Base-by-base conservation (phyloP, 225 moss, liverwort and hornwort genomes). In the Antitrichia curtipendula region DNA sequence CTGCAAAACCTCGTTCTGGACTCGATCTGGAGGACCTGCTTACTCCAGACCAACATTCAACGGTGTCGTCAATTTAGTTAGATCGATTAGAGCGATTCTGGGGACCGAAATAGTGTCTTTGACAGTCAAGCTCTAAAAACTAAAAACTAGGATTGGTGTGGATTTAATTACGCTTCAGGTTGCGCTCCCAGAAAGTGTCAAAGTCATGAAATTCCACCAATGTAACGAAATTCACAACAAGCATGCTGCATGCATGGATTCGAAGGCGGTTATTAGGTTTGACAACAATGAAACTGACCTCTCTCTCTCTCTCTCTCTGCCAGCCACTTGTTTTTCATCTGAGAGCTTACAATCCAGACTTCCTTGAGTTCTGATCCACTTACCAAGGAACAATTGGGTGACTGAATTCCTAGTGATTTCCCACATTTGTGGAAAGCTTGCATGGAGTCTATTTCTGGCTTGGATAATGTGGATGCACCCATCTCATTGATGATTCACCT, bases 391-490 rank as follows among this genome's bases (percentile, higher is more conserved):
- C 82, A 80, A 76, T 36, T 74, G 12, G 56, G 87, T 86, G 59
- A 88, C 60, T 34, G 34, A 38, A 62, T 65, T 87, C 86, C 88
- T 87, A 86, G 52, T 75, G 31, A 75, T 85, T 49, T 88, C 77
- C 86, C 91, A 88, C 75, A 71, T 87, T 87, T 64, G 88, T 80
- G 83, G 86, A 89, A 89, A 85, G 79, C 34, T 91, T 94, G 94
- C 94, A 94, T 93, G 91, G 94, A 91, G 90, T 94, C 94, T 94
- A 94, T 90, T 91, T 94, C 94, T 94, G 92, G 65, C 90, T 92
- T 82, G 90, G 91, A 82, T 69, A 90, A 41, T 84, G 91, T 80
- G 92, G 87, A 45, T 89, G 92, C 59, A 88, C 86, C 94, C 94
- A 92, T 93, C 91, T 88, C 89, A 84, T 90, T 12, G 94, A 91